Evolutionary conservation across 345 rosid genomes (phyloP).

Genomic region (Acer negundo): DNA sequence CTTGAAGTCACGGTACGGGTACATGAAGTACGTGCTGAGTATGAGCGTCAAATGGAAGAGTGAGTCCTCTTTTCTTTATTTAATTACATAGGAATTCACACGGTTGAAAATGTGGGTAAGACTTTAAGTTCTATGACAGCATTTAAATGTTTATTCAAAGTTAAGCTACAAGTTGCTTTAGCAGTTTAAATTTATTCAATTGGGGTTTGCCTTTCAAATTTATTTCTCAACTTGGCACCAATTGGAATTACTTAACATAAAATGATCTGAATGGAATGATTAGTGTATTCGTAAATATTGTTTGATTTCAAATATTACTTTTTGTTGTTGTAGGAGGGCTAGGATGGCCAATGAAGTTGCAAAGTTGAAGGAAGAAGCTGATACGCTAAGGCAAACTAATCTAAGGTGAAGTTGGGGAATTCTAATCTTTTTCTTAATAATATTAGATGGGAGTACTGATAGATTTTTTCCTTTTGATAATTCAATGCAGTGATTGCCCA

Average conservation of each 20-base stretch:
- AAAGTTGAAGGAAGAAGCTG: constrained; percentile 76
- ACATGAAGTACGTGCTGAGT: constrained; percentile 90
- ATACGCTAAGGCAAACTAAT: constrained; percentile 53
- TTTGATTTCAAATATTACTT: constrained; percentile 18
- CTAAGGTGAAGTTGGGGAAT: constrained; percentile 48
- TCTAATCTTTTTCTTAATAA: not conserved
- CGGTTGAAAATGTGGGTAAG: not conserved
- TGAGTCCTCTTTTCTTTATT: constrained; percentile 43
- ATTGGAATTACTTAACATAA: not conserved
- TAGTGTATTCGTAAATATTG: not conserved
- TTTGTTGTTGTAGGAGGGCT: constrained; percentile 67
- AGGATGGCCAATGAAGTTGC: constrained; percentile 89
- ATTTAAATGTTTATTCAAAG: not conserved
- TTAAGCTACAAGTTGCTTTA: not conserved
- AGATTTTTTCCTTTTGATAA: constrained; percentile 7
- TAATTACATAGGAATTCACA: not conserved
- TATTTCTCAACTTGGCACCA: not conserved
- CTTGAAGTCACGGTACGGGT: constrained; percentile 90
- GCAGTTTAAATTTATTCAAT: not conserved
- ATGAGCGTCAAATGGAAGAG: constrained; percentile 95
- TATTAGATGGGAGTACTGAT: not conserved
- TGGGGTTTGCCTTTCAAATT: not conserved
- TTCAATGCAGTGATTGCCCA: constrained; percentile 50
- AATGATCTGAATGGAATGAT: not conserved
- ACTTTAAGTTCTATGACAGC: not conserved